Conservation (phyloP, 208 protist species). For the Lotmaria passim region DNA sequence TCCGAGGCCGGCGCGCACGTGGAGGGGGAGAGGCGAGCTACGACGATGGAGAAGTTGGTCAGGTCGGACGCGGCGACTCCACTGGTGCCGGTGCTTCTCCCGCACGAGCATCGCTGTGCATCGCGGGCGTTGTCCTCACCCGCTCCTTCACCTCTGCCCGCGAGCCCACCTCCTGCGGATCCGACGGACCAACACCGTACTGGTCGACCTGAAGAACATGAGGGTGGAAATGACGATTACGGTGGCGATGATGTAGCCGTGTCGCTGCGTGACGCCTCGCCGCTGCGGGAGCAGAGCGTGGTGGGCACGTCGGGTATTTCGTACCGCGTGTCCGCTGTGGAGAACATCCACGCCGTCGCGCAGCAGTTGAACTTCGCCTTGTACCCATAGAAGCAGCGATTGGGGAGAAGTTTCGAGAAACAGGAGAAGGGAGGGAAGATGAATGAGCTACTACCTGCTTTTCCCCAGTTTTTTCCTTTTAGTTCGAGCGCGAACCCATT, state of each 20-base stretch:
- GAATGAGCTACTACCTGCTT: not conserved
- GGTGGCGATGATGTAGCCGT: conserved; percentile 11
- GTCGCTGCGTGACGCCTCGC: conserved; percentile 30
- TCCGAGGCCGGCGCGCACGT: not conserved
- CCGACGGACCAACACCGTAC: not conserved
- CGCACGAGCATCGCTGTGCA: not conserved
- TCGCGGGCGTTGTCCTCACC: not conserved
- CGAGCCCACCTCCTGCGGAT: conserved; percentile 3
- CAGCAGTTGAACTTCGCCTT: conserved; percentile 35
- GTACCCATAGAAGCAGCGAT: conserved; percentile 29
- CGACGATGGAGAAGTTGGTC: conserved; percentile 5
- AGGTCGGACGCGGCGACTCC: not conserved
- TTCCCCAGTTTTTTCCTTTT: not conserved
- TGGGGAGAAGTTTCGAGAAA: too few species aligned
- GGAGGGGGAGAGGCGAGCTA: not conserved
- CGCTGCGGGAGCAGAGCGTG: conserved; percentile 35
- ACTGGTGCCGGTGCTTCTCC: not conserved
- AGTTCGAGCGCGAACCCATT: too few species aligned
- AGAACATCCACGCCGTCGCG: conserved; percentile 25
- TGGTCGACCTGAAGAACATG: not conserved
- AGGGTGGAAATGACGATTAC: not conserved
- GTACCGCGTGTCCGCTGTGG: conserved; percentile 24
- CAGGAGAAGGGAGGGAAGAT: not conserved
- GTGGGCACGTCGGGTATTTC: conserved; percentile 12
- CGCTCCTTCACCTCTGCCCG: too few species aligned